Evolutionary conservation across 495 filamentous ascomycete genomes (phyloP).

Genomic region (Halenospora varia): DNA sequence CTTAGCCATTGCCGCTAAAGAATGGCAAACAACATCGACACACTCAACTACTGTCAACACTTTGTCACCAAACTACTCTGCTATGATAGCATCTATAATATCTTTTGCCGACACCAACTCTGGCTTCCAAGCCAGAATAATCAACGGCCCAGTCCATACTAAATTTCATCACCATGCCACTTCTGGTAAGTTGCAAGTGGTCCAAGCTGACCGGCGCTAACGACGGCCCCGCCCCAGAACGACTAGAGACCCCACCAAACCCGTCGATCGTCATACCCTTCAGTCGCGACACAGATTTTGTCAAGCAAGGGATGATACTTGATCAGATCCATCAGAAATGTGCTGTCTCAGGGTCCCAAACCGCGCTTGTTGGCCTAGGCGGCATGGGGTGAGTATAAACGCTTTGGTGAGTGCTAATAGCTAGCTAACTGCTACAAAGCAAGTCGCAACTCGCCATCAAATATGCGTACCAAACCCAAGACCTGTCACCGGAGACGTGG

Average conservation of each 20-base stretch:
- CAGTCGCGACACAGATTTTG: constrained; percentile 32
- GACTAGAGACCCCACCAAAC: constrained; percentile 24
- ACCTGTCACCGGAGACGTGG: constrained; percentile 37
- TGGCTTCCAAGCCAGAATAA: constrained; percentile 29
- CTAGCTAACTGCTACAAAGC: constrained; percentile 18
- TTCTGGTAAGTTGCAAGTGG: constrained; percentile 25
- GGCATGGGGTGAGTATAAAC: constrained; percentile 22
- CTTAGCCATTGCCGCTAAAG: constrained; percentile 11
- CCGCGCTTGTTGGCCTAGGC: constrained; percentile 26
- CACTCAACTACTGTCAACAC: constrained; percentile 8
- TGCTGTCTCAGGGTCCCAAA: constrained; percentile 20
- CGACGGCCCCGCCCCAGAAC: constrained; percentile 16
- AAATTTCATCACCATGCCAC: constrained; percentile 29
- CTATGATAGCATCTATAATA: constrained; percentile 15
- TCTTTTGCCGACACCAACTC: constrained; percentile 26
- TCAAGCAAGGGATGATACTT: constrained; percentile 28
- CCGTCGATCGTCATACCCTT: constrained; percentile 29
- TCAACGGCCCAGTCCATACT: constrained; percentile 28
- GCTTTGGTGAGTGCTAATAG: not conserved
- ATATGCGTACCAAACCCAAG: constrained; percentile 32
- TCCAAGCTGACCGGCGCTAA: constrained; percentile 23
- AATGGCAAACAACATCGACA: constrained; percentile 11
- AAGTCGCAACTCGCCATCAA: constrained; percentile 29
- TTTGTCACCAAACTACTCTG: constrained; percentile 11
- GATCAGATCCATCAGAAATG: constrained; percentile 28